These are phyloP conservation scores for Yarrowia bubula DNA, from an alignment of 805 yeast species.

Conservation along the genomic window DNA sequence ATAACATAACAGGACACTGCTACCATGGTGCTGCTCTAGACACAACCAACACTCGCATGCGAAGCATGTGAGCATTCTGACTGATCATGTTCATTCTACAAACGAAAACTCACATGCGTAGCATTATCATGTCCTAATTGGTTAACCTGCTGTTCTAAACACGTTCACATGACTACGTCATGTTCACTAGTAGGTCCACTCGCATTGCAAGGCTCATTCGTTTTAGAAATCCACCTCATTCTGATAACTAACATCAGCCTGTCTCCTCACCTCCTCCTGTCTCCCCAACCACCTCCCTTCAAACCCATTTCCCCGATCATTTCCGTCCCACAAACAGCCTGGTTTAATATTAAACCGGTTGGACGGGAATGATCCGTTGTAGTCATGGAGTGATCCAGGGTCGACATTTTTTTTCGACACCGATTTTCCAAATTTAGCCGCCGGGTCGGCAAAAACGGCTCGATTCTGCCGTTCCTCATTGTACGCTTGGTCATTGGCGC, in stretches of 20 bases:
- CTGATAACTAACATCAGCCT: slow-evolving; percentile 13
- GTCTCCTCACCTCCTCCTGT: neutral
- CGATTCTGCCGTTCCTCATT: slow-evolving; percentile 11
- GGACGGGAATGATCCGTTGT: neutral
- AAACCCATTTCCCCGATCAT: slow-evolving; percentile 2
- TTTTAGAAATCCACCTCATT: slow-evolving; percentile 10
- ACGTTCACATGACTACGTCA: too few relatives aligned
- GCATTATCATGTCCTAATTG: too few relatives aligned
- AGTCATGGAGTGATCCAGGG: neutral
- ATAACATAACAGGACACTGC: too few relatives aligned
- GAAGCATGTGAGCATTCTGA: too few relatives aligned
- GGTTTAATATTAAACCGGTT: slow-evolving; percentile 24
- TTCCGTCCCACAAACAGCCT: slow-evolving; percentile 13
- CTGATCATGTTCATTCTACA: too few relatives aligned
- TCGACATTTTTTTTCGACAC: neutral
- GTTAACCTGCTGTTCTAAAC: too few relatives aligned
- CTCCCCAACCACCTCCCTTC: slow-evolving; percentile 17
- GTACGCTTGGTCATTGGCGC: neutral
- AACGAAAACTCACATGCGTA: too few relatives aligned
- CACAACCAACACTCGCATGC: too few relatives aligned
- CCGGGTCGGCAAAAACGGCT: slow-evolving; percentile 14
- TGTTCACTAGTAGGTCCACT: too few relatives aligned
- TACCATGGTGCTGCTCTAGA: too few relatives aligned
- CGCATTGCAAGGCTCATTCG: neutral
- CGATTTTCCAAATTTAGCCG: slow-evolving; percentile 10